Conservation (phyloP, 73 alveolate species). For the Symbiodinium pilosum region DNA sequence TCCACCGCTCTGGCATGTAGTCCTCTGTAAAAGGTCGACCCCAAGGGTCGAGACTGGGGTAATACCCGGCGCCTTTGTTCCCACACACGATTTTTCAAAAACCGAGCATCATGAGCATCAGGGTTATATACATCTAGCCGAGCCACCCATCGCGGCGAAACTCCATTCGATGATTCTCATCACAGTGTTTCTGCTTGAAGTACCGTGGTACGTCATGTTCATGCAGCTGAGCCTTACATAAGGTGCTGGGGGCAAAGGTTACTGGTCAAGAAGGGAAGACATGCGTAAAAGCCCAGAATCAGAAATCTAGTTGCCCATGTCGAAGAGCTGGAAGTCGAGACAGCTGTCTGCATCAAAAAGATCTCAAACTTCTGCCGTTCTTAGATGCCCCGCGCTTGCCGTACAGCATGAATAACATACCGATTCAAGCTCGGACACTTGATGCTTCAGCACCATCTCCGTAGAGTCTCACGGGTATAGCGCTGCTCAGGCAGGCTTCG, state of each 20-base stretch:
- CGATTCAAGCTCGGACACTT: neutral
- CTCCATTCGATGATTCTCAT: neutral
- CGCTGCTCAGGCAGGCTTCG: too few relatives aligned
- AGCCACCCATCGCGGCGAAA: neutral
- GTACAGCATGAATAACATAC: neutral
- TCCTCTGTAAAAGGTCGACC: neutral
- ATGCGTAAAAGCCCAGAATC: neutral
- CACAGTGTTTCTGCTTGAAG: neutral
- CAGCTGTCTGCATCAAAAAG: neutral
- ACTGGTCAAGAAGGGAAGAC: neutral
- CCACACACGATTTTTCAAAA: too few relatives aligned
- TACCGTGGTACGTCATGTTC: neutral
- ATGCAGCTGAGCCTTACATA: neutral
- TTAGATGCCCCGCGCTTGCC: too few relatives aligned
- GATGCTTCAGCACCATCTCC: neutral
- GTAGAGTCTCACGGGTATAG: neutral
- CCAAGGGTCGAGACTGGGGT: neutral
- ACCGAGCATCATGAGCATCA: neutral
- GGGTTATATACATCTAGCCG: too few relatives aligned
- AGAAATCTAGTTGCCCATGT: neutral
- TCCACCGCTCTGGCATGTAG: neutral
- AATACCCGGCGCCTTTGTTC: neutral
- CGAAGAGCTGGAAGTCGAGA: neutral
- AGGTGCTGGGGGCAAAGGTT: neutral
- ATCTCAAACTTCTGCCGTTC: neutral